Conservation (phyloP, 2,329 filamentous ascomycete genomes). For the Aspergillus alliaceus region DNA sequence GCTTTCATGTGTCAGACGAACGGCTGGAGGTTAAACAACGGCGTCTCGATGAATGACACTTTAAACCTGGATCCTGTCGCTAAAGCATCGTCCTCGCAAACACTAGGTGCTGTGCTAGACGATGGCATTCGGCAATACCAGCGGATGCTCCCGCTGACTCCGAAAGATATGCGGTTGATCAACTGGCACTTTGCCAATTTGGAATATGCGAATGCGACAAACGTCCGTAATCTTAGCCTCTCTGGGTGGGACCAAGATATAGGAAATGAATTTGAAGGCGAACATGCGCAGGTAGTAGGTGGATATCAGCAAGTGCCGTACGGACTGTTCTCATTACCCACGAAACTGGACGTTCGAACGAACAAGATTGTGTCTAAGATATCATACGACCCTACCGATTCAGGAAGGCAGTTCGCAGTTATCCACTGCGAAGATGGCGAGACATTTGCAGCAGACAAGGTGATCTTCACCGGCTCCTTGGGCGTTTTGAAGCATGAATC, state of each 20-base stretch:
- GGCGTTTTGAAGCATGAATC: constrained; percentile 82
- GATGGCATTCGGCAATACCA: constrained; percentile 88
- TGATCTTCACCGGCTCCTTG: constrained; percentile 87
- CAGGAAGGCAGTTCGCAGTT: constrained; percentile 50
- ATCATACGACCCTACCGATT: constrained; percentile 55
- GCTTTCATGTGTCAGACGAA: constrained; percentile 75
- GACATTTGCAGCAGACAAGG: constrained; percentile 76
- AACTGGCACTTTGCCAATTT: constrained; percentile 99
- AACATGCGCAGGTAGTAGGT: constrained; percentile 88
- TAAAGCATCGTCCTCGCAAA: constrained; percentile 62
- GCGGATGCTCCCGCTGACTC: constrained; percentile 74
- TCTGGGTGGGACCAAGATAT: constrained; percentile 95
- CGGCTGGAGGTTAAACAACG: constrained; percentile 75
- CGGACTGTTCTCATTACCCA: constrained; percentile 76
- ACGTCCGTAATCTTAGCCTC: constrained; percentile 81
- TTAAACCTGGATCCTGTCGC: constrained; percentile 70
- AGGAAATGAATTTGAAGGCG: constrained; percentile 94
- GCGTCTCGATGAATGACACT: constrained; percentile 62
- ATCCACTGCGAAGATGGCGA: constrained; percentile 78
- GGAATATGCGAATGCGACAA: constrained; percentile 94
- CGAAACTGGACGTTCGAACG: constrained; percentile 73
- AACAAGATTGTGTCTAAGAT: constrained; percentile 73
- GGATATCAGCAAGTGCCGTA: constrained; percentile 93
- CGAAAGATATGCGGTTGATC: constrained; percentile 83
- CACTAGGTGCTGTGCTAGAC: constrained; percentile 87